Conservation (phyloP, 345 rosid genomes). For the Moricandia arvensis region DNA sequence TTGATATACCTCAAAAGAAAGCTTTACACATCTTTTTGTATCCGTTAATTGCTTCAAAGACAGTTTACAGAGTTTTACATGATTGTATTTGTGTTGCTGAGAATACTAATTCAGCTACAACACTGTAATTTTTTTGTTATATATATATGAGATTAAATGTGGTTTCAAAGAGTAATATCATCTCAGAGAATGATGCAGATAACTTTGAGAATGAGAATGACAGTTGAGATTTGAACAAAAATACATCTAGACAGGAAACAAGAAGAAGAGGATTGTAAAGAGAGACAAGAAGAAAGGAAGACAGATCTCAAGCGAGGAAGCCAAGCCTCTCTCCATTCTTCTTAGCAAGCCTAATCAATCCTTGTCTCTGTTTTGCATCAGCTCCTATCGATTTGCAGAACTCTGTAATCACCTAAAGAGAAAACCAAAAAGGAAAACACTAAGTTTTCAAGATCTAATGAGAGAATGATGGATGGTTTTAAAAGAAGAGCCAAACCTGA, state of each 20-base stretch:
- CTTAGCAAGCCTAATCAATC: slow-evolving; percentile 91
- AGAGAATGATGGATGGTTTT: not conserved
- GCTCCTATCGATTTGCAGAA: slow-evolving; percentile 98
- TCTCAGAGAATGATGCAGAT: not conserved
- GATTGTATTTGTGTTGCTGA: not conserved
- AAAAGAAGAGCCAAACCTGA: slow-evolving; percentile 48
- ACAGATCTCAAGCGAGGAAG: slow-evolving; percentile 64
- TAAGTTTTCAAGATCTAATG: not conserved
- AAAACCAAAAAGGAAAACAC: slow-evolving; percentile 1
- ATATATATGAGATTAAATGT: not conserved
- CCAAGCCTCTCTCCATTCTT: slow-evolving; percentile 97
- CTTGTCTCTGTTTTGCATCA: slow-evolving; percentile 95
- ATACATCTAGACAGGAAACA: slow-evolving; percentile 25
- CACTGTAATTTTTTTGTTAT: too few relatives aligned
- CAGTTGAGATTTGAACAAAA: slow-evolving; percentile 20
- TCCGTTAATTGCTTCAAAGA: not conserved
- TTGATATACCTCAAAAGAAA: not conserved
- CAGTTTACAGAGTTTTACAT: not conserved
- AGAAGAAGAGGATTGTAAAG: slow-evolving; percentile 5
- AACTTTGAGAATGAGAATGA: slow-evolving; percentile 8
- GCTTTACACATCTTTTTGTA: not conserved
- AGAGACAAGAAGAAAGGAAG: not conserved
- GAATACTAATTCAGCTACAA: not conserved
- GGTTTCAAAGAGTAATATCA: not conserved
- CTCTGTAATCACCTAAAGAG: slow-evolving; percentile 76